Evolutionary conservation across 306 rosid genomes (phyloP).

Genomic region (Hippophae gyantsensis): DNA sequence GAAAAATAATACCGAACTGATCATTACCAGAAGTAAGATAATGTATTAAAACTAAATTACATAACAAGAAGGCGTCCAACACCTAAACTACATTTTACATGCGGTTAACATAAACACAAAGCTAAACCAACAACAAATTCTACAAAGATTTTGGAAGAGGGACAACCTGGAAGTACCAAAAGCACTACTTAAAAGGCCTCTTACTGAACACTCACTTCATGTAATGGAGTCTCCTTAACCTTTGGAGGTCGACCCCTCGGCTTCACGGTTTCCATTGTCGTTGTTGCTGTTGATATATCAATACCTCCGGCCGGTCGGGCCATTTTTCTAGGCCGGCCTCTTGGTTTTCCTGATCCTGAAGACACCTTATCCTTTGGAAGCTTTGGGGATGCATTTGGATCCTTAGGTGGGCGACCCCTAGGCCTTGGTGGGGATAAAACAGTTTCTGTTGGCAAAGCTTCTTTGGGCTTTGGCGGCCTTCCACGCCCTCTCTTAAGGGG

Average conservation of each 20-base stretch:
- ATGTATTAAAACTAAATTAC: neutral
- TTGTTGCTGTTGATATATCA: neutral
- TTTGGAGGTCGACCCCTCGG: conserved; percentile 82
- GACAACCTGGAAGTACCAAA: neutral
- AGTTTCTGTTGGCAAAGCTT: conserved; percentile 14
- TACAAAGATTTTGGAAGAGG: conserved; percentile 9
- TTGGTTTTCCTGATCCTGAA: conserved; percentile 32
- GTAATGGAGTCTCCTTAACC: conserved; percentile 40
- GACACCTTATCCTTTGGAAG: conserved; percentile 14
- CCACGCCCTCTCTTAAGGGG: conserved; percentile 75
- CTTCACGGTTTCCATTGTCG: conserved; percentile 25
- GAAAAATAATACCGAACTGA: neutral
- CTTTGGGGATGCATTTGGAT: conserved; percentile 42
- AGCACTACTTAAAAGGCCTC: conserved; percentile 12
- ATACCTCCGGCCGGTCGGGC: conserved; percentile 17
- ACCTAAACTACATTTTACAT: conserved; percentile 35
- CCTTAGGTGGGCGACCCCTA: conserved; percentile 77
- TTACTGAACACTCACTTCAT: conserved; percentile 54
- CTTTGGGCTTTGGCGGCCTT: conserved; percentile 59
- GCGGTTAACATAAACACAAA: neutral
- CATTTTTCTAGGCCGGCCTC: conserved; percentile 78
- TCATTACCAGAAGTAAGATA: conserved; percentile 7
- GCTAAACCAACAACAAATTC: conserved; percentile 22
- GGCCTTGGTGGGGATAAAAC: conserved; percentile 30
- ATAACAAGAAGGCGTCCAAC: conserved; percentile 24